These are phyloP conservation scores for Alternaria arbusti DNA, from an alignment of 2,329 filamentous ascomycete species.

Conservation along the genomic window DNA sequence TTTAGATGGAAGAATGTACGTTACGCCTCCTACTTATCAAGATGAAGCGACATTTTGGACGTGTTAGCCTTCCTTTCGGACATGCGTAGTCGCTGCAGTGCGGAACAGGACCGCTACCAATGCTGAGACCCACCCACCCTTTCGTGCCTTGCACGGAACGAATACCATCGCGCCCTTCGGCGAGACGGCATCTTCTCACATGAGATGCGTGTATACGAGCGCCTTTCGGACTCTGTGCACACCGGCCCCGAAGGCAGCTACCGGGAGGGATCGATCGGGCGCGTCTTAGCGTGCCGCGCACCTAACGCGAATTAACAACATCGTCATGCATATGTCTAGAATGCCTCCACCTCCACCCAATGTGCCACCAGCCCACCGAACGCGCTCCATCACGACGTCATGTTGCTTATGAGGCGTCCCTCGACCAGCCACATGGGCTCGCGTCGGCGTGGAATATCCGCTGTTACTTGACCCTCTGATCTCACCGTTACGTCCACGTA, in stretches of 20 bases:
- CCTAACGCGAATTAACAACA: slow-evolving; percentile 16
- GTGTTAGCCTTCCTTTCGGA: not conserved
- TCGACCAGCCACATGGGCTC: slow-evolving; percentile 7
- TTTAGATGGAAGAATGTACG: not conserved
- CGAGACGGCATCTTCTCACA: not conserved
- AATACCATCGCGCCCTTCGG: not conserved
- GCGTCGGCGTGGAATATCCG: not conserved
- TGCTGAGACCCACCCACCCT: not conserved
- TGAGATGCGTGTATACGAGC: not conserved
- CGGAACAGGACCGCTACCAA: not conserved
- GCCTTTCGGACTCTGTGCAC: not conserved
- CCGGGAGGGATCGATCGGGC: slow-evolving; percentile 1
- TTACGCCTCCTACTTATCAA: not conserved
- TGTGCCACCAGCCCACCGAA: slow-evolving; percentile 12
- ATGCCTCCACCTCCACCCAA: slow-evolving; percentile 18
- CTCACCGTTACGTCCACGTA: slow-evolving; percentile 26
- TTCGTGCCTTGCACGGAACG: not conserved
- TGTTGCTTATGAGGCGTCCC: slow-evolving; percentile 13
- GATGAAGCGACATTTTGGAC: not conserved
- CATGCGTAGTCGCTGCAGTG: not conserved
- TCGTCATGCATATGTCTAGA: slow-evolving; percentile 34
- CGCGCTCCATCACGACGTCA: slow-evolving; percentile 26
- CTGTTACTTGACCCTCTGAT: slow-evolving; percentile 19
- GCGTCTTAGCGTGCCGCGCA: slow-evolving; percentile 21
- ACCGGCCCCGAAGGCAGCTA: slow-evolving; percentile 6